Percentiles rank a stretch among this genome's conserved stretches.
Conservation (phyloP, 176 grass and related monocot genomes). For the Oryza brachyantha region DNA sequence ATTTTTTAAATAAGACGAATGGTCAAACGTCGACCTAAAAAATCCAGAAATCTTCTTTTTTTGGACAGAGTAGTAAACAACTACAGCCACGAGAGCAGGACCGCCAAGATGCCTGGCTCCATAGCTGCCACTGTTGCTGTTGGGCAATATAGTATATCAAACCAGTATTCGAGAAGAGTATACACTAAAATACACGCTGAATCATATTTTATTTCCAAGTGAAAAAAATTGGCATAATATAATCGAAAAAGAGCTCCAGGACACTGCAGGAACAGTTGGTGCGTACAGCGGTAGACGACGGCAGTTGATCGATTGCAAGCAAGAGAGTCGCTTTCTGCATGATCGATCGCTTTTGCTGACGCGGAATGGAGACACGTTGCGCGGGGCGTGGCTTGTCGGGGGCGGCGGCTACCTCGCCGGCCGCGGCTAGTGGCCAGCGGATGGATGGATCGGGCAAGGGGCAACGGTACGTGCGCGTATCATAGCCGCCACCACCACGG, state of each 20-base stretch:
- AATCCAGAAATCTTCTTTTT: too few species aligned
- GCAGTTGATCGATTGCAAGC: background rate
- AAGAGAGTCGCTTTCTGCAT: too few species aligned
- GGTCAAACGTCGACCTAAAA: too few species aligned
- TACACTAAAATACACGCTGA: background rate
- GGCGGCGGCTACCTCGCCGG: too few species aligned
- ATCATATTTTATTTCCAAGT: background rate
- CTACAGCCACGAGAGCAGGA: too few species aligned
- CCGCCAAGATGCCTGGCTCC: too few species aligned
- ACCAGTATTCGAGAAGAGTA: too few species aligned
- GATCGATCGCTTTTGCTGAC: too few species aligned
- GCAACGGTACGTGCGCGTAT: background rate
- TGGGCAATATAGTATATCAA: too few species aligned
- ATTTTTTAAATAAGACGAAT: too few species aligned
- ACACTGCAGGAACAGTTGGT: background rate
- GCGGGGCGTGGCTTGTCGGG: constrained; percentile 30
- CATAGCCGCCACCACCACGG: background rate
- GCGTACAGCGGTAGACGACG: background rate
- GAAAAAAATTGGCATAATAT: background rate
- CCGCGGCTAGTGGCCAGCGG: constrained; percentile 2
- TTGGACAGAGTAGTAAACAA: too few species aligned
- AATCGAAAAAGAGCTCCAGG: background rate
- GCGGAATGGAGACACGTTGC: constrained; percentile 15
- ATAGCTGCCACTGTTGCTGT: too few species aligned
- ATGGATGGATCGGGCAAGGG: background rate